Base-by-base conservation (phyloP, 345 rosid species). In the Hevea brasiliensis region DNA sequence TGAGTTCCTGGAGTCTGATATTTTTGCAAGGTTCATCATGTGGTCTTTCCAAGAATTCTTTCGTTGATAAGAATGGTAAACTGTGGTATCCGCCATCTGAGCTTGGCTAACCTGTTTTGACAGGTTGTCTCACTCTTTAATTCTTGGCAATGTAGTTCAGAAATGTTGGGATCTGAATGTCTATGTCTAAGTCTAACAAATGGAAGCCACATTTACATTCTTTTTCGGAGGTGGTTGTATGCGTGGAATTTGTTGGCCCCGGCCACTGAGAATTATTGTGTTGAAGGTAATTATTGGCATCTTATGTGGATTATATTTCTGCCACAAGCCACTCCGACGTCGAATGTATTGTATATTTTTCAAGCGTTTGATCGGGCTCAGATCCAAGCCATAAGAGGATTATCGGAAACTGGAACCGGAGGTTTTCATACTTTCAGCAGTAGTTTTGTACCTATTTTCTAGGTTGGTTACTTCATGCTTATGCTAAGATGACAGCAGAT, bases 21-120 rank as follows among this genome's bases (percentile, higher is more conserved):
- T 86, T 71, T 95, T 87, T 74, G 93, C 89, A 40, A 87, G 85
- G 79, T 91, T 92, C 88, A 84, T 92, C 58, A 92, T 95, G 97
- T 91, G 99, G 99, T 95, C 99, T 59, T 95, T 89, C 81, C 92
- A 76, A 3, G 90, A 91, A 61, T 32, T 91, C 6, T 95, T 95
- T 70, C 79, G 80, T 42, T 91, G 85, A 87, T 26, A 7, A 26
- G 17, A 32, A 57, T 10, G 1, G 14, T 57, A 10, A 57, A 11
- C 5, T 10, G 10, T 9, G 27, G 10, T 23, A 27, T 21, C 26
- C 10, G 32, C 60, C 6, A 21, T 55, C 15, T 18, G 20, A 50
- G n/a, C 54, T 1, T 14, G 17, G 13, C 15, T 56, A 56, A 14
- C 32, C 61, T 56, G 61, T 56, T 4, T 50, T 17, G 55, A 6